Base-by-base conservation (phyloP, 2,329 filamentous ascomycete species). In the Phaeosphaeria sp. region DNA sequence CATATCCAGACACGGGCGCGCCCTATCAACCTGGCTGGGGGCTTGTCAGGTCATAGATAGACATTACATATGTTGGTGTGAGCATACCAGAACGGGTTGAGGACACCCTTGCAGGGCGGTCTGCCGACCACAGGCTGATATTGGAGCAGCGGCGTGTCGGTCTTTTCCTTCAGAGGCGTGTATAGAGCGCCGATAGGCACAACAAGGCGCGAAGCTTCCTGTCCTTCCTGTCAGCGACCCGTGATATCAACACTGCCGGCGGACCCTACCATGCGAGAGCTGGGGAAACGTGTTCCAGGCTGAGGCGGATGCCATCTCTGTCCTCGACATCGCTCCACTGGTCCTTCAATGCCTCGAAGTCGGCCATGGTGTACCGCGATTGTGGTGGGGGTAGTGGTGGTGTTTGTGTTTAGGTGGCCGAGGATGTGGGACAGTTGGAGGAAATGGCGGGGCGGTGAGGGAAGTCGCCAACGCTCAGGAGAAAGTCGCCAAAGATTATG, bases 201-300 rank as follows among this genome's bases (percentile, higher is more conserved):
- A 63, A 97, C 93, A 53, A 97, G 88, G 60, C 93, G 88, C 59
- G 93, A 97, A 55, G 93, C 93, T 89, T 97, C 93, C 91, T 96
- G 71, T n/a, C n/a, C 6, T 27, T 52, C 25, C 56, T 33, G 63
- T 76, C 66, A 74, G 72, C 66, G 64, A 70, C 9, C 15, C 17
- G 67, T 55, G 23, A 48, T 48, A 51, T 46, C 44, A 58, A 65
- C 46, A 61, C 46, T 56, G 47, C 30, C 25, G 56, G 56, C 44
- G 43, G 33, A 44, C 56, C 71, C 23, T 72, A 78, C 93, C 93
- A 99, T 97, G 77, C 95, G 92, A 74, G 94, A 94, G 83, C 93
- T 97, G 50, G 95, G n/a, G 95, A 74, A 99, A 96, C 60, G 96
- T 96, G 78, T 99, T 99, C 95, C 95, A 99, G n/a, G 81, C 94